Base-by-base conservation (phyloP, 2,329 filamentous ascomycete species). In the Hypoxylon sp. region DNA sequence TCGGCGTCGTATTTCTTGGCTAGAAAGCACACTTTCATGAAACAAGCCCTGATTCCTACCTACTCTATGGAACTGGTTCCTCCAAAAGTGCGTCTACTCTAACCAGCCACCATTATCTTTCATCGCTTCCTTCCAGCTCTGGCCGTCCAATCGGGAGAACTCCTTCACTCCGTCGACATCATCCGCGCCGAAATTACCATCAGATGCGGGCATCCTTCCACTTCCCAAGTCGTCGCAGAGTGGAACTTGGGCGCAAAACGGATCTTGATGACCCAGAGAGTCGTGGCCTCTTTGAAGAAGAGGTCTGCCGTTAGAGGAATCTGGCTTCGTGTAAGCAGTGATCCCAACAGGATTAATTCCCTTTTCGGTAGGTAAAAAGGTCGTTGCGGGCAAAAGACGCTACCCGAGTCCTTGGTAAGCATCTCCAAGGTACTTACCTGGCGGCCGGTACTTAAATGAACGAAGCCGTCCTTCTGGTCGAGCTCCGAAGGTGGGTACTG, bases 381-480 rank as follows among this genome's bases (percentile, higher is more conserved):
- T 46, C n/a, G 23, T 32, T 7, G 39, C 37, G 14, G 29, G 11
- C 34, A 19, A 12, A 29, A 7, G 29, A 32, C 7, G 7, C 27
- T 4, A 12, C 30, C 7, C 5, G 16, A 6, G 14, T 19, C 8
- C 11, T 29, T 14, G 12, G 14, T 27, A 23, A 16, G 37, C 51
- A 34, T 25, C 14, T 9, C 12, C 11, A 12, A 12, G 12, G 30
- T 34, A 25, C 74, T 71, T 73, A 85, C 85, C 79, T 90, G 88
- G 37, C 77, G 77, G 1, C 83, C 81, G 0, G 84, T 86, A 73
- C 87, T 89, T 14, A 90, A 75, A 70, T 90, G 88, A 30, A 90
- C 79, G 76, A 88, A 90, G 51, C 87, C 87, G 73, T 90, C 87
- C 34, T 84, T 81, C 68, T 78, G 76, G 75, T 90, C 88, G 46